These are phyloP conservation scores for Xylaria sp. DNA, from an alignment of 2,329 filamentous ascomycete species.

Conservation along the genomic window DNA sequence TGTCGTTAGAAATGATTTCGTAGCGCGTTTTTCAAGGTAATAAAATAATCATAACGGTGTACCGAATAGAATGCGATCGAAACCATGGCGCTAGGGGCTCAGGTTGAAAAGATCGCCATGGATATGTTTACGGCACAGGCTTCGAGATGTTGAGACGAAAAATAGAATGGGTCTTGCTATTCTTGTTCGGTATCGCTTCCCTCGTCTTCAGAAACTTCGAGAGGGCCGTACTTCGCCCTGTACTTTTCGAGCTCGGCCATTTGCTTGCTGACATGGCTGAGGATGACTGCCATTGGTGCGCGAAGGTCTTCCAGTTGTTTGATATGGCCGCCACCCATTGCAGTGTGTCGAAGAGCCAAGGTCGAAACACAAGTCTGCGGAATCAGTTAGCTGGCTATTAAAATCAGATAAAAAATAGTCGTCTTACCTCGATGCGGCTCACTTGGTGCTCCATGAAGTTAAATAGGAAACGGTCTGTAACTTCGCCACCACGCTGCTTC, in stretches of 20 bases:
- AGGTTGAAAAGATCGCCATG: constrained; percentile 21
- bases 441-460: constrained; percentile 96
- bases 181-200: constrained; percentile 54
- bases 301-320: constrained; percentile 76
- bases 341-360: constrained; percentile 81
- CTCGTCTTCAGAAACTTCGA: constrained; percentile 51
- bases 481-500: constrained; percentile 77
- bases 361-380: constrained; percentile 82
- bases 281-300: constrained; percentile 79
- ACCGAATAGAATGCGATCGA: constrained; percentile 22
- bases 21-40: constrained; percentile 43
- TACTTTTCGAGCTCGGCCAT: constrained; percentile 73
- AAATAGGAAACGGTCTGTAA: constrained; percentile 87
- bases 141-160: constrained; percentile 10
- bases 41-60: constrained; percentile 41
- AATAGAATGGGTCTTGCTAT: constrained; percentile 25
- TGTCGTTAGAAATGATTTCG: constrained; percentile 42
- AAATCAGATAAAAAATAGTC: constrained; percentile 10
- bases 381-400: constrained; percentile 41
- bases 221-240: constrained; percentile 63
- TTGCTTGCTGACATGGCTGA: constrained; percentile 70
- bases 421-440: constrained; percentile 89
- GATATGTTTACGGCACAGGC: constrained; percentile 35
- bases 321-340: constrained; percentile 73
- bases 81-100: constrained; percentile 8